Evolutionary conservation across 106 monocot species (phyloP), one percentile per base, ranked within the genome.

Genomic region (Dioscorea zingiberensis): DNA sequence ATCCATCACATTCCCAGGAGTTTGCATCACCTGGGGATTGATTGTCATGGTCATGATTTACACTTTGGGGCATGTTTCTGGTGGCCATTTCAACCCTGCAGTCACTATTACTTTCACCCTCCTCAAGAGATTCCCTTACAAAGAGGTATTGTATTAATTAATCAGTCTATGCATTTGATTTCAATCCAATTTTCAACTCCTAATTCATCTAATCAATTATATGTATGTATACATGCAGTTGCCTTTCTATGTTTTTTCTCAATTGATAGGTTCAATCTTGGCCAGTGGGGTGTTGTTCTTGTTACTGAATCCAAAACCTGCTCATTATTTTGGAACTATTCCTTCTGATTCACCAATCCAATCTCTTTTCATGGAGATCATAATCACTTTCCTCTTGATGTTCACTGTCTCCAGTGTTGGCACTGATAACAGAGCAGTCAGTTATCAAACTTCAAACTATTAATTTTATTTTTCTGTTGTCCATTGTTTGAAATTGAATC

Each of bases 371-470:
- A n/a, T 78, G 5, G 83, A 83, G 68, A 68, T 83, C 19, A 75
- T 83, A 10, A 75, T 83, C 11, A 68, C 83, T 22, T 79, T 83
- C 27, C 47, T 68, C 13, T 28, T 83, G 32, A 83, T 83, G 83
- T 83, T 83, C 32, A 75, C 75, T 25, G 72, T 78, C 9, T 79
- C 63, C 11, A 75, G 74, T 15, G 78, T 73, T 0, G 61, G 75
- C 0, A 79, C 78, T 2, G 83, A 83, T 44, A 68, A 22, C 19
- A 56, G 74, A 68, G 78, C 83, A 0, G 83, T 83, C 14, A 71
- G 58, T 69, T 22, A 18, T 27, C 24, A 22, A 0, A 55, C 2
- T 56, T 19, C n/a, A 24, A 56, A 56, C 21, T 2, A 25, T 56
- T 21, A 54, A 54, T 10, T n/a, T n/a, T n/a, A n/a, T n/a, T n/a